These are phyloP conservation scores for Ogataea corticis DNA, from an alignment of 805 yeast genomes.

Conservation along the genomic window DNA sequence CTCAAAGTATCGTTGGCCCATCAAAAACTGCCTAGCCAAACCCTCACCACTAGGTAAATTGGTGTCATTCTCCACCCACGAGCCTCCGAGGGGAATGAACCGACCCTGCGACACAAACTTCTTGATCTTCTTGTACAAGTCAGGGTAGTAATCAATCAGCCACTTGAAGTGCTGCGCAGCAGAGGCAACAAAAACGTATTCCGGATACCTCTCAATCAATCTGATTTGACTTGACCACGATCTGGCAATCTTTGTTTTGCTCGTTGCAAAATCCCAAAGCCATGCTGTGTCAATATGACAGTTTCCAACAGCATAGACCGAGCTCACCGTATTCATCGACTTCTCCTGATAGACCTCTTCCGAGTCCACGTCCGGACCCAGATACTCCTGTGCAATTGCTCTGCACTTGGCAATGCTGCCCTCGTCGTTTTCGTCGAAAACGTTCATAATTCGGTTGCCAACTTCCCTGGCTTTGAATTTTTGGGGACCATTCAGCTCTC, in stretches of 20 bases:
- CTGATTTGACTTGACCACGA: slow-evolving; percentile 94
- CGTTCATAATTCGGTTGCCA: slow-evolving; percentile 81
- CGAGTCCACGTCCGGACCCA: slow-evolving; percentile 68
- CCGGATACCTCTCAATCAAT: slow-evolving; percentile 84
- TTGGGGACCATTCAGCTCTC: slow-evolving; percentile 84
- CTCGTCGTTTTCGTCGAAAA: slow-evolving; percentile 72
- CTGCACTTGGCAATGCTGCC: slow-evolving; percentile 62
- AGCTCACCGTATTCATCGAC: slow-evolving; percentile 39
- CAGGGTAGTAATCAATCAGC: slow-evolving; percentile 86
- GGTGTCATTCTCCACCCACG: slow-evolving; percentile 98
- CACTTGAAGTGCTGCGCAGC: slow-evolving; percentile 96
- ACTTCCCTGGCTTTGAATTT: slow-evolving; percentile 78
- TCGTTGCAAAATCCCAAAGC: slow-evolving; percentile 99
- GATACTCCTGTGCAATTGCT: slow-evolving; percentile 55
- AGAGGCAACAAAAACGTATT: slow-evolving; percentile 90
- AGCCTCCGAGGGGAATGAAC: slow-evolving; percentile 91
- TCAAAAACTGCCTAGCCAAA: slow-evolving; percentile 78
- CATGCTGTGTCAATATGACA: slow-evolving; percentile 98
- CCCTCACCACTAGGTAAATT: slow-evolving; percentile 96
- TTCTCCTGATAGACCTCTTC: slow-evolving; percentile 58
- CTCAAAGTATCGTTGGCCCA: slow-evolving; percentile 85
- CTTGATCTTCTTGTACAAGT: slow-evolving; percentile 61
- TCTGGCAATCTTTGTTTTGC: slow-evolving; percentile 87
- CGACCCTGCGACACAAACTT: slow-evolving; percentile 68
- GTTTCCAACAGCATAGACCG: slow-evolving; percentile 86